These are phyloP conservation scores for Dianthus caryophyllus DNA, from an alignment of 148 eudicot genomes.

Conservation along the genomic window DNA sequence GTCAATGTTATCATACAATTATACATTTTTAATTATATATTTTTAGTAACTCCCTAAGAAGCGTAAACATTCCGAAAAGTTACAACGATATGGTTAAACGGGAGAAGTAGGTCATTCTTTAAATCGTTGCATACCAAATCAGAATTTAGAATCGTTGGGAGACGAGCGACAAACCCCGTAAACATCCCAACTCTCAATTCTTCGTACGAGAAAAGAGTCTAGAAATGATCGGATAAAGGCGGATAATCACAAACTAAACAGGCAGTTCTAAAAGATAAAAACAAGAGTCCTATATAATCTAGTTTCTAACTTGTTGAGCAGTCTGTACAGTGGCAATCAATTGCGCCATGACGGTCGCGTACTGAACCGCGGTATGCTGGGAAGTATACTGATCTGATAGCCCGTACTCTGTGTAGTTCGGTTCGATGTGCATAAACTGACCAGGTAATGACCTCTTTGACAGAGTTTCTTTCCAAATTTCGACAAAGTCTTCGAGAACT, in stretches of 20 bases:
- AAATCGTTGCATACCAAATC: no score
- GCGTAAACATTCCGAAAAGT: no score
- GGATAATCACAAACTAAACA: background rate
- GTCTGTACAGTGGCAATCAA: conserved; percentile 61
- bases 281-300: conserved; percentile 15
- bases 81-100: no score
- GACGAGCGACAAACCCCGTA: no score
- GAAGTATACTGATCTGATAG: conserved; percentile 59
- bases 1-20: no score
- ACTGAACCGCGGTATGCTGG: conserved; percentile 85
- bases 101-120: no score
- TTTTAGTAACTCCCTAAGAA: no score
- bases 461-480: conserved; percentile 64
- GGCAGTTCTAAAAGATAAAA: background rate
- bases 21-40: no score
- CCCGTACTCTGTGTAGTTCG: conserved; percentile 68
- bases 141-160: no score
- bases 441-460: conserved; percentile 78
- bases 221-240: no score
- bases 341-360: conserved; percentile 65
- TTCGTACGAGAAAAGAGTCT: no score
- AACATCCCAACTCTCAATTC: no score
- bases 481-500: conserved; percentile 69
- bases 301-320: conserved; percentile 54
- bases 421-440: conserved; percentile 67